phyloP scores from a whole-genome alignment of 441 rosid species.

The Gossypium gossypioides region DNA sequence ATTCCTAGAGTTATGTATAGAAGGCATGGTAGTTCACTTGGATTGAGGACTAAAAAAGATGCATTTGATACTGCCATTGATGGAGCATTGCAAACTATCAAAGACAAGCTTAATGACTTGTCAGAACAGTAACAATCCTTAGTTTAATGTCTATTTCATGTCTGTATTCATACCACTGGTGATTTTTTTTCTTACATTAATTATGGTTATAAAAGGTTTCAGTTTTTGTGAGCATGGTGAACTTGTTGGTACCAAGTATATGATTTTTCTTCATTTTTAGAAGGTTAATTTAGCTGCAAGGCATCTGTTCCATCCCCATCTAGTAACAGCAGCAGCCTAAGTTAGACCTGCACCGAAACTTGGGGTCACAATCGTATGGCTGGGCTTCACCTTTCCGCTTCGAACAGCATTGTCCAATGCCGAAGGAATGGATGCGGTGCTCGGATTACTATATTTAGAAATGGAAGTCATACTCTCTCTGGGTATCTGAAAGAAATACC shows the following conservation, averaged over 20 bases:
- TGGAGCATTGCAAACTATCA: constrained; percentile 50
- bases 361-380: constrained; percentile 68
- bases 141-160: not conserved
- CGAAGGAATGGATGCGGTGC: constrained; percentile 88
- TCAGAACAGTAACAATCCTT: constrained; percentile 15
- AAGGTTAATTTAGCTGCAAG: constrained; percentile 4
- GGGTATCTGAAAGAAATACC: constrained; percentile 33
- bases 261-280: not conserved
- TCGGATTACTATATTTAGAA: constrained; percentile 62
- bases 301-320: constrained; percentile 51
- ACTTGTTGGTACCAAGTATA: not conserved
- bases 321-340: constrained; percentile 76
- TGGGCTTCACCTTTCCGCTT: constrained; percentile 71
- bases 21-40: constrained; percentile 63
- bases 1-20: constrained; percentile 67
- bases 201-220: not conserved
- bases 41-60: constrained; percentile 50
- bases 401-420: constrained; percentile 90
- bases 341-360: constrained; percentile 95
- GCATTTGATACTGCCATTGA: constrained; percentile 82
- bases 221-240: not conserved
- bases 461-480: not conserved
- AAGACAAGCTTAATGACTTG: constrained; percentile 25
- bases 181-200: not conserved
- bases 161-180: not conserved